Base-by-base conservation (phyloP, 495 filamentous ascomycete genomes). In the Daldinia concentrica region DNA sequence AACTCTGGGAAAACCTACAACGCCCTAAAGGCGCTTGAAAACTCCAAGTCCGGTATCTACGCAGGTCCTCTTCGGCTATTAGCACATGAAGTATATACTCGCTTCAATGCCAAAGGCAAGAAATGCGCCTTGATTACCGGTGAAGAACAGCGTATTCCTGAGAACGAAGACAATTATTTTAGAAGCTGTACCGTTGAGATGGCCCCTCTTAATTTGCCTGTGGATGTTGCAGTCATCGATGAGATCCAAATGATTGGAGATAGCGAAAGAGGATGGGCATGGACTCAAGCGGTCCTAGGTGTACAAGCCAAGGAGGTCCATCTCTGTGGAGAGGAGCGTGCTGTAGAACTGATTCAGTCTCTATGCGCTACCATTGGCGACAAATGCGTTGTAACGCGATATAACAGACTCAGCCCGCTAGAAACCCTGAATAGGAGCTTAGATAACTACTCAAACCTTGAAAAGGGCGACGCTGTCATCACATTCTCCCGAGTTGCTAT, bases 1-100 rank as follows among this genome's bases (percentile, higher is more conserved):
- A 99, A 99, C 80, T 98, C 94, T 5, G 96, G 96, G 62, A 99
- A 99, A 81, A 99, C 96, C 2, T 98, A 98, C 79, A 90, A 93
- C 77, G 96, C 96, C 4, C 79, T 99, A 58, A 90, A 97, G 79
- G 86, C 91, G n/a, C 87, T 99, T 8, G 90, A 96, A 77, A 80
- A 86, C 36, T 88, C 90, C 29, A 85, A 89, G 43, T 86, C 84
- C 22, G 96, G 96, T 14, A 89, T 97, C 60, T 99, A 97, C 76
- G 93, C 95, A 36, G 96, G 96, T 1, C 96, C 96, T 0, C 81
- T 99, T 52, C 87, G 96, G 17, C 80, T 99, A 41, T 87, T 99
- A 22, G 96, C 96, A 8, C 93, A 98, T 77, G 96, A 99, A 81
- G 90, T 98, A 29, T 98, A 91, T 74, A 86, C 88, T 48, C 89